Evolutionary conservation across 768 basidiomycete genomes (phyloP), one percentile per base, ranked within the genome.

Genomic region (Phallus indusiatus): DNA sequence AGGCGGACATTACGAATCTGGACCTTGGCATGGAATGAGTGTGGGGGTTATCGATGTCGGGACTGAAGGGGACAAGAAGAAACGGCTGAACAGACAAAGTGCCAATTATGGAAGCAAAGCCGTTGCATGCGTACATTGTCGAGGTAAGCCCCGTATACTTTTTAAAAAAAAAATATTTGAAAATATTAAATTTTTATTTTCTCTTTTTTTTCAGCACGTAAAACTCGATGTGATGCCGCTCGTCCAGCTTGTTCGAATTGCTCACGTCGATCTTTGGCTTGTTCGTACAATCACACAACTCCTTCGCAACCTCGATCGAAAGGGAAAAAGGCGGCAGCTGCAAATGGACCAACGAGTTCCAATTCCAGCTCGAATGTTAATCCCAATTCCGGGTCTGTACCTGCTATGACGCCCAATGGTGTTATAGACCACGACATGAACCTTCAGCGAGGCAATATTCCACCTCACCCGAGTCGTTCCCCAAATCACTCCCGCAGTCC

Each of bases 191-290:
- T 37, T 8, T 37, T 42, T 28, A 17, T 52, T 52, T 36, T 52
- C 21, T 59, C 36, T 21, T 59, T 16, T 42, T 55, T 49, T 64
- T 16, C 62, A 90, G 90, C 89, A 36, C 90, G 90, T 61, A 92
- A 92, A 75, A 92, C 90, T 18, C 86, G 89, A 69, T 92, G 90
- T 65, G 90, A 92, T 69, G 90, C 90, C 46, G 86, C 78, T n/a
- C 88, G 88, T 67, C 90, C 90, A 33, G 79, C 85, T 24, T 92
- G 90, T 69, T 83, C 86, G 56, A 90, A 88, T 71, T 92, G 90
- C 70, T 81, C 84, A 60, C 85, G 87, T 61, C 77, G 90, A 64
- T 79, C 81, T 47, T 76, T 91, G 68, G 76, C 79, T 48, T 92
- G 90, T 75, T 87, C 84, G 69, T 92, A 91, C 72, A 85, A 85